A percentile compares a stretch with the other conserved stretches of the same genome.
phyloP scores from a whole-genome alignment of 768 basidiomycete species.

The Sporobolomyces pararoseus region DNA sequence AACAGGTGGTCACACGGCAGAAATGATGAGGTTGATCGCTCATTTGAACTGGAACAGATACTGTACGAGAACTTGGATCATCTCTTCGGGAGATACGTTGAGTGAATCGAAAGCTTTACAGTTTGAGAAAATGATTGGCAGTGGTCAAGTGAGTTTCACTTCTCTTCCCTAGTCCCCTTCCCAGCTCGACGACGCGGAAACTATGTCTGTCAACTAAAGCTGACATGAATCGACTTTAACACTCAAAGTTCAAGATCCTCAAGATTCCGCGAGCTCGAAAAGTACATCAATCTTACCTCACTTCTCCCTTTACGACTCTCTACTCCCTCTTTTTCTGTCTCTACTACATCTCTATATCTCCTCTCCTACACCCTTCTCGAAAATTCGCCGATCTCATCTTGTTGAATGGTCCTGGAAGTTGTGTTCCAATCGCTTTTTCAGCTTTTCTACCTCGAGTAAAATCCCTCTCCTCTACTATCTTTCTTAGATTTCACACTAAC shows the following conservation, averaged over 20 bases:
- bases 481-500: too few species aligned
- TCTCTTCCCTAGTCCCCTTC: not conserved
- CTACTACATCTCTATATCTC: conserved; percentile 60
- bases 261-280: conserved; percentile 78
- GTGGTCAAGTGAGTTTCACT: conserved; percentile 19
- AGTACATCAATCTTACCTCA: conserved; percentile 74
- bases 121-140: conserved; percentile 55
- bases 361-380: conserved; percentile 47
- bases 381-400: conserved; percentile 70
- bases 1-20: conserved; percentile 88
- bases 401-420: conserved; percentile 93
- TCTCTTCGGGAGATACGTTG: conserved; percentile 74
- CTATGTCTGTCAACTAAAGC: too few species aligned
- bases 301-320: conserved; percentile 64
- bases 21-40: conserved; percentile 70
- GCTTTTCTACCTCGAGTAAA: conserved; percentile 51
- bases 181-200: too few species aligned
- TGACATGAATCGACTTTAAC: not conserved
- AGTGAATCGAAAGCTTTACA: conserved; percentile 66
- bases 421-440: conserved; percentile 69
- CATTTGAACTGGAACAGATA: conserved; percentile 67
- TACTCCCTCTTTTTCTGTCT: conserved; percentile 62
- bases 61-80: conserved; percentile 69
- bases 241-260: conserved; percentile 55
- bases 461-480: too few species aligned